Conservation (phyloP, 2,329 filamentous ascomycete genomes). For the Exophiala alcalophila region DNA sequence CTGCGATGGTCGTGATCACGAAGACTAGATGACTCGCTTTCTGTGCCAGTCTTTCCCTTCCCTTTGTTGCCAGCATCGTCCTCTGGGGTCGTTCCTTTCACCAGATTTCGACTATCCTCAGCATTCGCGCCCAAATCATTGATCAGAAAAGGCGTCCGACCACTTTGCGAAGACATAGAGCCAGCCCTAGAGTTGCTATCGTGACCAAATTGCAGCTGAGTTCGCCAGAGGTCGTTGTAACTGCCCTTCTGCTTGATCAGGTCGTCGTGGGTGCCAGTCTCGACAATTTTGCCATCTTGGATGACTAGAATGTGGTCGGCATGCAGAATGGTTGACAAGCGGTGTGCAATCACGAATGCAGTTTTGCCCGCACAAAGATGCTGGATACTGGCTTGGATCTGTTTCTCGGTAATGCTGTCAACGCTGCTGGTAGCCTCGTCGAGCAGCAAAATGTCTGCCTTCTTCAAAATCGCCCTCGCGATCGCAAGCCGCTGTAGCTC, state of each 20-base stretch:
- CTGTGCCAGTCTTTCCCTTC: neutral
- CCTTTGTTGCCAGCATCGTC: neutral
- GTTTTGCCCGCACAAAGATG: slow-evolving; percentile 49
- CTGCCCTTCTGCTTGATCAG: slow-evolving; percentile 56
- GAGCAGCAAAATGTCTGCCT: slow-evolving; percentile 45
- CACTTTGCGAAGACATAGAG: slow-evolving; percentile 1
- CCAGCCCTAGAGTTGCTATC: slow-evolving; percentile 2
- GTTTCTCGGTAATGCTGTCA: slow-evolving; percentile 45
- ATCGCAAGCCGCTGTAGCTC: slow-evolving; percentile 52
- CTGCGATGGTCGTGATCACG: slow-evolving; percentile 1
- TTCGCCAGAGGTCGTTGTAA: slow-evolving; percentile 65
- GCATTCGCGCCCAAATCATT: slow-evolving; percentile 9
- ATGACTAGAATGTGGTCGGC: slow-evolving; percentile 67
- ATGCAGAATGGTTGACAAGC: slow-evolving; percentile 41
- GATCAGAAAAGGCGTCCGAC: neutral
- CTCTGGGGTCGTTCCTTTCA: slow-evolving; percentile 1
- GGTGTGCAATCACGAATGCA: slow-evolving; percentile 52
- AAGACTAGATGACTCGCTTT: neutral
- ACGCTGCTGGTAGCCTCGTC: slow-evolving; percentile 55
- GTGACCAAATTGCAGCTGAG: slow-evolving; percentile 42
- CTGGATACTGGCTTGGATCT: slow-evolving; percentile 48
- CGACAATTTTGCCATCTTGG: slow-evolving; percentile 60
- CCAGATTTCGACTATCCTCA: slow-evolving; percentile 3
- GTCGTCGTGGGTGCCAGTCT: slow-evolving; percentile 60
- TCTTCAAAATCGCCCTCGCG: slow-evolving; percentile 45